Percentiles rank a stretch among this genome's conserved stretches.
These are phyloP conservation scores for Diaporthe vaccinii DNA, from an alignment of 2,329 filamentous ascomycete species.

Conservation along the genomic window DNA sequence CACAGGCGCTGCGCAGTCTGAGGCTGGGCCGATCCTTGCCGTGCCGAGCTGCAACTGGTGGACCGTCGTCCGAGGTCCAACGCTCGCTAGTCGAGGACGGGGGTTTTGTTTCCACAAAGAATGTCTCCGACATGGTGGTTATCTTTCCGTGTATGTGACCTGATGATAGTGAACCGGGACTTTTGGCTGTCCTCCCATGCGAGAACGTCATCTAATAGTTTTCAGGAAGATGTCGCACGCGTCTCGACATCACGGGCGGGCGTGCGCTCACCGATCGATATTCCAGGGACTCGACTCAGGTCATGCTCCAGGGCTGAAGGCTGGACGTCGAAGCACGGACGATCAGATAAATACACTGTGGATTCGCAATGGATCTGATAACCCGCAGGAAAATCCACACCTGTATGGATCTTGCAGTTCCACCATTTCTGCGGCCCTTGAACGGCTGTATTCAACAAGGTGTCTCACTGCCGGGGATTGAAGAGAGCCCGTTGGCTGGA, in stretches of 20 bases:
- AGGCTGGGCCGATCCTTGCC: conserved; percentile 10
- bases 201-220: not conserved
- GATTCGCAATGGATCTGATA: conserved; percentile 13
- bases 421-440: not conserved
- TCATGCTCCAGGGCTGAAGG: not conserved
- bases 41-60: not conserved
- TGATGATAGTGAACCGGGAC: not conserved
- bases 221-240: not conserved
- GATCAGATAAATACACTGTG: conserved; percentile 25
- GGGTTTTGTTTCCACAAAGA: conserved; percentile 7
- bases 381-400: not conserved
- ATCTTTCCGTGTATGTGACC: not conserved
- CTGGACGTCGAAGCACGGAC: conserved; percentile 6
- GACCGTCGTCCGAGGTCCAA: not conserved
- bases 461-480: not conserved
- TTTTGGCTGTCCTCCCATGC: not conserved
- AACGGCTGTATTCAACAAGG: not conserved
- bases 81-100: conserved; percentile 12
- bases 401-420: not conserved
- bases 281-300: conserved; percentile 17
- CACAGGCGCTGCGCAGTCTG: conserved; percentile 13
- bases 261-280: conserved; percentile 3
- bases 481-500: not conserved
- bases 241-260: not conserved
- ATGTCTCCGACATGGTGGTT: not conserved